These are phyloP conservation scores for Coccomyxa sp. DNA, from an alignment of 139 green algal genomes.

Conservation along the genomic window DNA sequence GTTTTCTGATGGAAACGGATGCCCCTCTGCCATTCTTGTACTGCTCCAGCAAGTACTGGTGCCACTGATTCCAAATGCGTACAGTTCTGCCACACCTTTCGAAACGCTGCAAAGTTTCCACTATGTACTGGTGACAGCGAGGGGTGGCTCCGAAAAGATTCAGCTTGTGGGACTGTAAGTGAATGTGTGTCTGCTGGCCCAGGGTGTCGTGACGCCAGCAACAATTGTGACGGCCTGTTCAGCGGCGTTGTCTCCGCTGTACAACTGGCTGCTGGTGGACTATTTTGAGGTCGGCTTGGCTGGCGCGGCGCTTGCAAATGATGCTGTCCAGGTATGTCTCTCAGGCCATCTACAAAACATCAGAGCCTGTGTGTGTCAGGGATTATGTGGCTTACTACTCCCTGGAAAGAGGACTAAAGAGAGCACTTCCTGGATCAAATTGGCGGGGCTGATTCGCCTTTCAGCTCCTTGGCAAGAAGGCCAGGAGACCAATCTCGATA, in stretches of 20 bases:
- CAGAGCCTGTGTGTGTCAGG: too few species aligned
- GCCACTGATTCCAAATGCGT: background rate
- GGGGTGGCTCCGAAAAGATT: too few species aligned
- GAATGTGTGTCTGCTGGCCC: background rate
- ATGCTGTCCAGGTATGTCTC: conserved; percentile 26
- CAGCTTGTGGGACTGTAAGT: too few species aligned
- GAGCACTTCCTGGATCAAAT: too few species aligned
- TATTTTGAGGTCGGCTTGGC: conserved; percentile 37
- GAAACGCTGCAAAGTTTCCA: too few species aligned
- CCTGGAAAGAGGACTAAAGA: too few species aligned
- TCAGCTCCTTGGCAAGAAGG: too few species aligned
- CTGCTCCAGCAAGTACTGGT: background rate
- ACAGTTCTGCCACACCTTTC: background rate
- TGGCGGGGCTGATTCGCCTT: too few species aligned
- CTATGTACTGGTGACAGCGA: too few species aligned
- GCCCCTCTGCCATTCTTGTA: background rate
- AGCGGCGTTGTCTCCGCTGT: conserved; percentile 11
- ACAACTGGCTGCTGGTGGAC: conserved; percentile 44
- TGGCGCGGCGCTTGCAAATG: conserved; percentile 53
- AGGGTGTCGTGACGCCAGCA: conserved; percentile 50
- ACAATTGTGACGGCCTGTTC: conserved; percentile 19
- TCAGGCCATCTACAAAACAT: background rate
- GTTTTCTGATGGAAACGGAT: background rate
- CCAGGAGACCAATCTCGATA: too few species aligned
- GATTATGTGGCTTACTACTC: too few species aligned